phyloP scores from a whole-genome alignment of 352 stramenopile genomes.

The Salisapilia sapeloensis region DNA sequence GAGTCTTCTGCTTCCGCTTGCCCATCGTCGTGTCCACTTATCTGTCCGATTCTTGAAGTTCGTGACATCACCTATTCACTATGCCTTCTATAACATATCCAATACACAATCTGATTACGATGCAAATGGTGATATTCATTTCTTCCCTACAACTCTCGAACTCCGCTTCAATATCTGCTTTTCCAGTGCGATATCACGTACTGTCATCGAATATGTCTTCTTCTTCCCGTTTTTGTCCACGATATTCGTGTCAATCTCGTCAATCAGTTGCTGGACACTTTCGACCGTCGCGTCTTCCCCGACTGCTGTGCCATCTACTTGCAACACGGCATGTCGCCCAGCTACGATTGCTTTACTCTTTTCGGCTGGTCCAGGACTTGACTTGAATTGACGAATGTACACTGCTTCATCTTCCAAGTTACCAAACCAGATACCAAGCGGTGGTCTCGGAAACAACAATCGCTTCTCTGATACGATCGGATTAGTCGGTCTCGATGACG shows the following conservation, averaged over 20 bases:
- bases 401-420: constrained; percentile 66
- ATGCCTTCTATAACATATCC: no score
- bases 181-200: constrained; percentile 69
- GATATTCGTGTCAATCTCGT: constrained; percentile 9
- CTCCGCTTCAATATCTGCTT: constrained; percentile 70
- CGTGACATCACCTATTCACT: no score
- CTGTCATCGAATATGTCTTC: constrained; percentile 34
- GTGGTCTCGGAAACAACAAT: constrained; percentile 40
- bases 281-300: constrained; percentile 26
- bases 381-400: constrained; percentile 70
- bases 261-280: constrained; percentile 53
- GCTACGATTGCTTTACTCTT: constrained; percentile 34
- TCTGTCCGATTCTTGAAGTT: no score
- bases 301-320: constrained; percentile 59
- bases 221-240: constrained; percentile 2
- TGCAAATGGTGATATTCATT: no score
- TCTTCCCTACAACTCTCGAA: no score
- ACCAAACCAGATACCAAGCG: constrained; percentile 66
- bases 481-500: constrained; percentile 5
- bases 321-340: constrained; percentile 52
- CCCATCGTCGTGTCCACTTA: no score
- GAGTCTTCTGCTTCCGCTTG: no score
- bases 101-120: no score
- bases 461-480: constrained; percentile 17
- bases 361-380: constrained; percentile 48